Evolutionary conservation across 352 stramenopile species (phyloP).

Genomic region (Blastocystis sp.): DNA sequence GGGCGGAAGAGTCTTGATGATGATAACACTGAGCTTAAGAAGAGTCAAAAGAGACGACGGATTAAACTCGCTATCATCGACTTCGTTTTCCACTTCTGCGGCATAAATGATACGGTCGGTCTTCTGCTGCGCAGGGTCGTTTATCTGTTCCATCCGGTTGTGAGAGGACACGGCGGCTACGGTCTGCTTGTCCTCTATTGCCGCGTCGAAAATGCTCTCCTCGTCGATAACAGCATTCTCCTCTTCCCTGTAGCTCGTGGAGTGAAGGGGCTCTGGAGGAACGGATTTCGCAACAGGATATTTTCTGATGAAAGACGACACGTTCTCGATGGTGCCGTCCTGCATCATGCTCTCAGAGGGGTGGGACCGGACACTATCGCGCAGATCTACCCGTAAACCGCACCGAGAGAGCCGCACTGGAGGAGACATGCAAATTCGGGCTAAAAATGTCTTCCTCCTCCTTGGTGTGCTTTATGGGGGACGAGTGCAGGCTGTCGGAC

Average conservation of each 20-base stretch:
- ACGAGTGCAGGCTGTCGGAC: conserved; percentile 29
- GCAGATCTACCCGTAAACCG: not conserved
- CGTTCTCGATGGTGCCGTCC: conserved; percentile 13
- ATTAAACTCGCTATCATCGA: conserved; percentile 21
- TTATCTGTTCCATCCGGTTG: not conserved
- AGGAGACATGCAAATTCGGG: conserved; percentile 22
- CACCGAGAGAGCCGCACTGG: not conserved
- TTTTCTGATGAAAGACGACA: conserved; percentile 27
- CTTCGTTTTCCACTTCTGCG: not conserved
- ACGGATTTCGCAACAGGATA: conserved; percentile 6
- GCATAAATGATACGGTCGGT: conserved; percentile 12
- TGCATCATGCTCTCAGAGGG: not conserved
- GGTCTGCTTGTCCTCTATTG: conserved; percentile 35
- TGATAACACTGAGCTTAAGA: conserved; percentile 46
- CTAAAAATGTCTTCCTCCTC: conserved; percentile 41
- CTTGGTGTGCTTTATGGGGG: conserved; percentile 35
- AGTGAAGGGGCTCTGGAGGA: not conserved
- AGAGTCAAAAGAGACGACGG: not conserved
- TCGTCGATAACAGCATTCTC: not conserved
- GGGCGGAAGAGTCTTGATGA: conserved; percentile 60
- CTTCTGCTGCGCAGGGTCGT: not conserved
- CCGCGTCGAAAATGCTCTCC: conserved; percentile 25
- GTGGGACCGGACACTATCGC: not conserved
- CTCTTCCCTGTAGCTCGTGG: conserved; percentile 1
- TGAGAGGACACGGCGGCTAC: not conserved